phyloP scores from a whole-genome alignment of 805 yeast genomes.

The Ogataea trehaloabstinens region DNA sequence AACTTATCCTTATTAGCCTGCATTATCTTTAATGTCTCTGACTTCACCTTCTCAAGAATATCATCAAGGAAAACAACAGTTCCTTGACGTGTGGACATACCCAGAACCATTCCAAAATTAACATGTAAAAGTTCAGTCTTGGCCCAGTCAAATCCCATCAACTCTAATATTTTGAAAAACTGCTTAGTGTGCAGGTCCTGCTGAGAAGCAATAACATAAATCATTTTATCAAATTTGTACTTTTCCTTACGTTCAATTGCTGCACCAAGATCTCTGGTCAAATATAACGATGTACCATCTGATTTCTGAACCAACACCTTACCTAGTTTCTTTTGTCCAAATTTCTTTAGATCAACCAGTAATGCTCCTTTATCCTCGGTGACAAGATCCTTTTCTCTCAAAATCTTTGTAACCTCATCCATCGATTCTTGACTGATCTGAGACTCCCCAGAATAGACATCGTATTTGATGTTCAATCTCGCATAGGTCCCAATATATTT shows the following conservation, averaged over 20 bases:
- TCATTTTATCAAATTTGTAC: constrained; percentile 90
- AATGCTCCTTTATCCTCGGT: constrained; percentile 90
- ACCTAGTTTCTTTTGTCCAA: constrained; percentile 83
- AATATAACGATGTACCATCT: constrained; percentile 91
- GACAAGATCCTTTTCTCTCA: constrained; percentile 67
- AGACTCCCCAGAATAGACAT: constrained; percentile 92
- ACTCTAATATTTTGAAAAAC: constrained; percentile 88
- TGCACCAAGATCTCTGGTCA: constrained; percentile 96
- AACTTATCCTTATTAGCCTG: constrained; percentile 86
- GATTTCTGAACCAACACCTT: constrained; percentile 89
- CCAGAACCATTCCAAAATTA: constrained; percentile 96
- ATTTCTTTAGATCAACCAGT: constrained; percentile 78
- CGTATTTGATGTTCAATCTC: constrained; percentile 85
- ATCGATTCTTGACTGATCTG: constrained; percentile 77
- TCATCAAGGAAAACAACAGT: constrained; percentile 97
- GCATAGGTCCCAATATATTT: constrained; percentile 86
- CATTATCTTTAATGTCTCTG: constrained; percentile 96
- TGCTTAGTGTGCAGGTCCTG: constrained; percentile 95
- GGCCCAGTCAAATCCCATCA: constrained; percentile 90
- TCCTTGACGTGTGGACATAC: constrained; percentile 98
- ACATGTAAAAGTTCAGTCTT: constrained; percentile 64
- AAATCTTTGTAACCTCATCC: constrained; percentile 59
- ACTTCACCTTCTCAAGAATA: constrained; percentile 89
- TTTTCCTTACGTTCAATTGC: constrained; percentile 86
- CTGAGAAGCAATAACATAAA: constrained; percentile 93